Base-by-base conservation (phyloP, 352 stramenopile genomes). In the Pythium myriotylum region DNA sequence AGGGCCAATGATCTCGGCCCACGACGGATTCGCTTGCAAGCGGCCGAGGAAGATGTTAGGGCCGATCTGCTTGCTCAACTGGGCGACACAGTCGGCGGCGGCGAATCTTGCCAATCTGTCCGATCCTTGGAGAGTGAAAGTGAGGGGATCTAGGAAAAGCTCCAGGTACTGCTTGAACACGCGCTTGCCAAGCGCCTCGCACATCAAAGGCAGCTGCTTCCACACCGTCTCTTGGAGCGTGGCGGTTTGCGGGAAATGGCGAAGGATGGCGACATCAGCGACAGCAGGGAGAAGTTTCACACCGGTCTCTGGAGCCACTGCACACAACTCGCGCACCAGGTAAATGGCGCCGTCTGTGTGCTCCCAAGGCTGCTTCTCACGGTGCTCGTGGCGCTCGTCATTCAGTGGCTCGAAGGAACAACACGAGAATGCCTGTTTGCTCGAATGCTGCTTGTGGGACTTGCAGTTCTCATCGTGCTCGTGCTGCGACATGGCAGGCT, bases 271-370 rank as follows among this genome's bases (percentile, higher is more conserved):
- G 10, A 88, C 73, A 39, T 94, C 84, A 3, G 83, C 87, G 26
- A 92, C 69, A 4, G 70, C 56, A 9, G 84, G 77, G 6, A 94
- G 74, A 40, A 77, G 74, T 22, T 58, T 67, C 16, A 91, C 67
- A 5, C 72, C 84, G 3, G 80, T 29, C 1, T 88, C 76, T 4
- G 84, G 82, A 2, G 78, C 74, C 3, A 91, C 78, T 17, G 39
- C 43, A 33, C 86, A 97, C 17, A 98, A 77, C 67, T 99, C 95
- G 13, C 94, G 86, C 27, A 98, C 78, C 62, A 99, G 78, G 70
- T 99, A 99, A 51, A 99, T 86, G 12, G 91, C 97, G 20, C 96
- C 96, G 58, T 99, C 96, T 10, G 91, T 94, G 65, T 96, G 87
- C 67, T 99, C 95, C 96, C 96, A 99, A 6, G 89, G 90, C 67